A percentile compares a stretch with the other conserved stretches of the same genome.
These are phyloP conservation scores for Xerocomus minutiporus DNA, from an alignment of 1,284 basidiomycete species.

Conservation along the genomic window DNA sequence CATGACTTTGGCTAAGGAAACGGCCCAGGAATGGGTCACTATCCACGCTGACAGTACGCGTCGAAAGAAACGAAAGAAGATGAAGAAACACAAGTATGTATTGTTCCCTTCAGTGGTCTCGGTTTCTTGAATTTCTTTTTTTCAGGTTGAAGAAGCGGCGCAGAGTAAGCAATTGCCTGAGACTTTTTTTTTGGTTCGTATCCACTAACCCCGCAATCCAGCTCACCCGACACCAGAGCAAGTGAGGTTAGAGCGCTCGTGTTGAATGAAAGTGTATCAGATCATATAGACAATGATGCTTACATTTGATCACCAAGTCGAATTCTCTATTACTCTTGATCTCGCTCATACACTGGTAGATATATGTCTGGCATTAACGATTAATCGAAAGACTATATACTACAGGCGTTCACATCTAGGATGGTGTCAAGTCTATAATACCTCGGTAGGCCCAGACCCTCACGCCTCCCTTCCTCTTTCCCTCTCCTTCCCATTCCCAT, in stretches of 20 bases:
- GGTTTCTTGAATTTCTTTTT: constrained; percentile 6
- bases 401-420: background rate
- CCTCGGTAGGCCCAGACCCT: constrained; percentile 50
- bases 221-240: constrained; percentile 33
- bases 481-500: constrained; percentile 82
- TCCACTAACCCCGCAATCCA: constrained; percentile 16
- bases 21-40: constrained; percentile 54
- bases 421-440: background rate
- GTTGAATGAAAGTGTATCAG: background rate
- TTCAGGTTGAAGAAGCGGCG: constrained; percentile 44
- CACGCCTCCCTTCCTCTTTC: constrained; percentile 71
- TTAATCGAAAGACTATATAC: background rate
- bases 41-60: constrained; percentile 73
- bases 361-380: background rate
- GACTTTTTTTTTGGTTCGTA: background rate
- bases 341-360: background rate
- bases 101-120: background rate
- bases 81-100: constrained; percentile 88
- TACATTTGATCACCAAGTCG: background rate
- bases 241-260: constrained; percentile 17
- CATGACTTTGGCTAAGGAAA: constrained; percentile 45
- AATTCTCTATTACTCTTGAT: background rate
- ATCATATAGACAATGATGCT: constrained; percentile 8
- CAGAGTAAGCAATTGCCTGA: constrained; percentile 30
- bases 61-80: constrained; percentile 81